A percentile compares a stretch with the other conserved stretches of the same genome.
These are phyloP conservation scores for Rhizopus delemar DNA, from an alignment of 371 early-diverging fungal genomes.

Conservation along the genomic window DNA sequence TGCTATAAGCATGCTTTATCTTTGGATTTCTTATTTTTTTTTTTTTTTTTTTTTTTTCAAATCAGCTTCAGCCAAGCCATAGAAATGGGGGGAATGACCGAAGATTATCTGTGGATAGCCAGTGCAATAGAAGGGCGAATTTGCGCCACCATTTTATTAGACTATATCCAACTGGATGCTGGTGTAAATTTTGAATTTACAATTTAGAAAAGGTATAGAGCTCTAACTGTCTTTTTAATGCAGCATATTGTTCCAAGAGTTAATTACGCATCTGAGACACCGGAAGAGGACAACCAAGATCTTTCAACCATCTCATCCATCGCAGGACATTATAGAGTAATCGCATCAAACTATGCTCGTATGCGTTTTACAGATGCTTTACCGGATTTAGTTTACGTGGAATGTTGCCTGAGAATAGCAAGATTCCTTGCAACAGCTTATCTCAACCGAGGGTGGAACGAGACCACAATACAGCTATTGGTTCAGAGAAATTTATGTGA, in stretches of 20 bases:
- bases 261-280: neutral
- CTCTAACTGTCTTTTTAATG: no score
- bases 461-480: slow-evolving; percentile 8
- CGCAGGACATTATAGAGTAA: slow-evolving; percentile 40
- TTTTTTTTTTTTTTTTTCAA: neutral
- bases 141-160: slow-evolving; percentile 62
- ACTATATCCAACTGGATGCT: slow-evolving; percentile 63
- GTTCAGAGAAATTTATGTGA: slow-evolving; percentile 11
- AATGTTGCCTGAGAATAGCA: slow-evolving; percentile 48
- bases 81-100: slow-evolving; percentile 64
- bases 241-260: neutral
- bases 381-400: slow-evolving; percentile 40
- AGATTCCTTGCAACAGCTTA: slow-evolving; percentile 40
- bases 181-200: slow-evolving; percentile 24
- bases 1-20: neutral
- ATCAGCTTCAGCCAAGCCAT: slow-evolving; percentile 68
- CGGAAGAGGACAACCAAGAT: neutral
- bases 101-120: slow-evolving; percentile 80
- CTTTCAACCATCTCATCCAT: slow-evolving; percentile 1
- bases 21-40: neutral
- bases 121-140: slow-evolving; percentile 75
- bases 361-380: slow-evolving; percentile 26
- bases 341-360: slow-evolving; percentile 50
- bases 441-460: slow-evolving; percentile 38
- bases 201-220: no score